phyloP scores from a whole-genome alignment of 2,329 filamentous ascomycete species.

The Pestalotiopsis sp. region DNA sequence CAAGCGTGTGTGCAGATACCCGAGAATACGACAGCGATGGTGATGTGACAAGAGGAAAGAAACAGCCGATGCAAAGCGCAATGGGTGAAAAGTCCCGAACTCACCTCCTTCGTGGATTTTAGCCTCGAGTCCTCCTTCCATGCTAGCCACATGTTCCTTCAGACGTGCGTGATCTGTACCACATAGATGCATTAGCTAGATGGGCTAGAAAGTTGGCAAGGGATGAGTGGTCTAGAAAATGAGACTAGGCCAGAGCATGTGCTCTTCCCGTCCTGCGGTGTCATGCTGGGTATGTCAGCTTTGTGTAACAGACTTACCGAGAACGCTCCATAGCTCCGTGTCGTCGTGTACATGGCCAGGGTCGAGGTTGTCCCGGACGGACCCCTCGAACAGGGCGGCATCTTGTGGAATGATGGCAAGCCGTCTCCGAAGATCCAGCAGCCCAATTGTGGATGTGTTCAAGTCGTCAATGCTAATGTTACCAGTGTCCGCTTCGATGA shows the following conservation, averaged over 20 bases:
- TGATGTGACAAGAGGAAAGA: slow-evolving; percentile 14
- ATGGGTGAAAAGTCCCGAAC: slow-evolving; percentile 36
- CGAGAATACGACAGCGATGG: slow-evolving; percentile 31
- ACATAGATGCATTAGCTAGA: slow-evolving; percentile 40
- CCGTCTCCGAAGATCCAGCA: slow-evolving; percentile 84
- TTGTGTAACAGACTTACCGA: slow-evolving; percentile 64
- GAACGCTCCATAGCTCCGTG: slow-evolving; percentile 93
- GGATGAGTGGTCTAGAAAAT: slow-evolving; percentile 19
- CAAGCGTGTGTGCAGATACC: slow-evolving; percentile 27
- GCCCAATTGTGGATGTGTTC: slow-evolving; percentile 86
- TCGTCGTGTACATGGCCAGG: slow-evolving; percentile 95
- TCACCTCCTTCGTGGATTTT: slow-evolving; percentile 91
- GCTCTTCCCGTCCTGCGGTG: slow-evolving; percentile 24
- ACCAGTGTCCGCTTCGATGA: slow-evolving; percentile 85
- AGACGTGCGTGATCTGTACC: slow-evolving; percentile 83
- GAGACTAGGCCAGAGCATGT: slow-evolving; percentile 22
- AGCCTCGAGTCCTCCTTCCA: slow-evolving; percentile 90
- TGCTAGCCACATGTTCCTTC: slow-evolving; percentile 83
- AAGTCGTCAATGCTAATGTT: slow-evolving; percentile 87
- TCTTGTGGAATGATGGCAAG: slow-evolving; percentile 98
- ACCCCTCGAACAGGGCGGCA: slow-evolving; percentile 92
- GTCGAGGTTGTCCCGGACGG: slow-evolving; percentile 91
- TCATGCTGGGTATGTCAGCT: slow-evolving; percentile 21
- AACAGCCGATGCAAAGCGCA: slow-evolving; percentile 31
- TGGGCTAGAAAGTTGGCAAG: slow-evolving; percentile 20